These are phyloP conservation scores for Diplocarpon mali DNA, from an alignment of 2,329 filamentous ascomycete genomes.

Conservation along the genomic window DNA sequence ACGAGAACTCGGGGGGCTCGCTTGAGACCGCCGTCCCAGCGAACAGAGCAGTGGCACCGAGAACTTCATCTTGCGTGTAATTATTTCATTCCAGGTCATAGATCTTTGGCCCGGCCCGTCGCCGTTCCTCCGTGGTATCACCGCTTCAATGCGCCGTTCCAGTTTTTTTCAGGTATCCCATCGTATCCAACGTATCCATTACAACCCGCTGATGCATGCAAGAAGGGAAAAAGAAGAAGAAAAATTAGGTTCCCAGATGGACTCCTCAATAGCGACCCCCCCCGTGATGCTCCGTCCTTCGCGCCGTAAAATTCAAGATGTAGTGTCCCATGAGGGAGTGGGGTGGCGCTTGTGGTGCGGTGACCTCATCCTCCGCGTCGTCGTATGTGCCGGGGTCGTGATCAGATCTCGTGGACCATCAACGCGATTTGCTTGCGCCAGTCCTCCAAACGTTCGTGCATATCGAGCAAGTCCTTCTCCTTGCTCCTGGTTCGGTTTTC, in stretches of 20 bases:
- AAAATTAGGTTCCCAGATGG: not conserved
- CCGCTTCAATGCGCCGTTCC: too few relatives aligned
- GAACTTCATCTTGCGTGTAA: too few relatives aligned
- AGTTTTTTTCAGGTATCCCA: not conserved
- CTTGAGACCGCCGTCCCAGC: too few relatives aligned
- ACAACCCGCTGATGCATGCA: not conserved
- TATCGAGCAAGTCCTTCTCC: constrained; percentile 39
- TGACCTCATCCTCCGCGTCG: too few relatives aligned
- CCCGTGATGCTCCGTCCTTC: not conserved
- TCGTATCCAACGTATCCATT: not conserved
- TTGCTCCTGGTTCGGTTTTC: constrained; percentile 39
- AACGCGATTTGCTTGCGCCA: constrained; percentile 46
- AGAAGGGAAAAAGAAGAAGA: not conserved
- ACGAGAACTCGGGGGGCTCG: too few relatives aligned
- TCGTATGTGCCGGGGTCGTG: not conserved
- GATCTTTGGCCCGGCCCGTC: too few relatives aligned
- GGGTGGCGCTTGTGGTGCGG: too few relatives aligned
- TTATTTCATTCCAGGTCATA: too few relatives aligned
- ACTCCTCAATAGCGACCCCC: not conserved
- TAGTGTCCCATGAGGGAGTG: too few relatives aligned
- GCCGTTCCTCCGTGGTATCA: too few relatives aligned
- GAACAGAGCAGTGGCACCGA: too few relatives aligned
- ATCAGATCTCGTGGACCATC: constrained; percentile 11
- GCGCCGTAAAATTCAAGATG: not conserved
- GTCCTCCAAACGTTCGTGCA: constrained; percentile 41